Evolutionary conservation across 495 filamentous ascomycete species (phyloP).

Genomic region (Penicillium diatomitis): DNA sequence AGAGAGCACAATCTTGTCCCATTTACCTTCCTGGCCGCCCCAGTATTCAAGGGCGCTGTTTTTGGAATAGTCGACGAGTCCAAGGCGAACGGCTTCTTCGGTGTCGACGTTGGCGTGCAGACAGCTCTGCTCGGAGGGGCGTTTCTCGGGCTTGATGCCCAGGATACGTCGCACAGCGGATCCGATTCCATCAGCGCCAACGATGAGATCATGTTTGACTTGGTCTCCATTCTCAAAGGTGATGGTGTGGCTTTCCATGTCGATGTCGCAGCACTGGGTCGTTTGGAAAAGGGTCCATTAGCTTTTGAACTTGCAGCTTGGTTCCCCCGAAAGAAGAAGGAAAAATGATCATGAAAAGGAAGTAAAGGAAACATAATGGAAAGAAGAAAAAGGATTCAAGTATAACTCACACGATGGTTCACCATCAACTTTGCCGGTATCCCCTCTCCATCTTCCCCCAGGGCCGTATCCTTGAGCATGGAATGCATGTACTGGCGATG

Average conservation of each 20-base stretch:
- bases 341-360: no score
- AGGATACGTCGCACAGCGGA: slow-evolving; percentile 33
- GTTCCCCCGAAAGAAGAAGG: no score
- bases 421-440: slow-evolving; percentile 31
- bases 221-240: slow-evolving; percentile 26
- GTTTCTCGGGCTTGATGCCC: slow-evolving; percentile 36
- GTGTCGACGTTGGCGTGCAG: slow-evolving; percentile 37
- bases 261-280: slow-evolving; percentile 24
- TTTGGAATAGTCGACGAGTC: slow-evolving; percentile 34
- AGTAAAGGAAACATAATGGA: no score
- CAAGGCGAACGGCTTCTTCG: slow-evolving; percentile 32
- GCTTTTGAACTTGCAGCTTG: no score
- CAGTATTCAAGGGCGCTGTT: slow-evolving; percentile 40
- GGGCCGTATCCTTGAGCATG: slow-evolving; percentile 42
- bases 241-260: slow-evolving; percentile 26
- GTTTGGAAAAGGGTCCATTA: no score
- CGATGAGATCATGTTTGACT: slow-evolving; percentile 29
- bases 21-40: slow-evolving; percentile 40
- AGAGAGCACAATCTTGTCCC: slow-evolving; percentile 41
- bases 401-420: slow-evolving; percentile 26
- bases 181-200: slow-evolving; percentile 39
- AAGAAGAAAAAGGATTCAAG: not conserved
- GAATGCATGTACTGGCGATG: slow-evolving; percentile 47
- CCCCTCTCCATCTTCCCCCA: slow-evolving; percentile 34
- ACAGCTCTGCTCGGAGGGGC: slow-evolving; percentile 37